Base-by-base conservation (phyloP, 495 filamentous ascomycete species). In the Platismatia glauca region DNA sequence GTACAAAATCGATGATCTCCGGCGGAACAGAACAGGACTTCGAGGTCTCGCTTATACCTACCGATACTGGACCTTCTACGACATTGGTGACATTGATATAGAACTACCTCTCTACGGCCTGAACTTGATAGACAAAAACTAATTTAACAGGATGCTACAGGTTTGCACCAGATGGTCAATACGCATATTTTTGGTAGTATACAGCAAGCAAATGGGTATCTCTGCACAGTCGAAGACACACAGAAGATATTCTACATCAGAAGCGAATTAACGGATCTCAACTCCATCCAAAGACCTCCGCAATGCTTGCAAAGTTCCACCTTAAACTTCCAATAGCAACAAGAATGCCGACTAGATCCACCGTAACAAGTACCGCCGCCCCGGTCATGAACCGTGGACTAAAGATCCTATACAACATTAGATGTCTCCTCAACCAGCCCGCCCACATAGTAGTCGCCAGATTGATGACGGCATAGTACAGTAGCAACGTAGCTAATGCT, bases 371-470 rank as follows among this genome's bases (percentile, higher is more conserved):
- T 41, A 87, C 84, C 2, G 78, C 77, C 0, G 88, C 88, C 3
- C 88, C 90, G 66, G 89, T 82, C 89, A 97, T 90, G 73, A 91
- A 97, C 41, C 91, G 72, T 38, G 94, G 94, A 72, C 78, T 85
- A 67, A 98, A 98, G 58, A 98, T 90, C n/a, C 95, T 84, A 74
- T 93, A 97, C 37, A 98, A 78, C 95, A 98, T 98, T 55, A 98
- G 78, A 76, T 99, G 94, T 57, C 94, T 80, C 43, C 95, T 77
- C 58, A 99, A 76, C 68, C 89, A 83, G 9, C 89, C 91, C 0
- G 93, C 90, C 86, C 90, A 95, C 73, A 89, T 85, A 64, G 88
- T 91, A 6, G 90, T 95, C 0, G 90, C 89, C 15, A 94, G 75
- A 41, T 86, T 84, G 69, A 96, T 82, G 33, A 86, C 85, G 6